Conservation (phyloP, 352 stramenopile species). For the Pythium sukuiense region DNA sequence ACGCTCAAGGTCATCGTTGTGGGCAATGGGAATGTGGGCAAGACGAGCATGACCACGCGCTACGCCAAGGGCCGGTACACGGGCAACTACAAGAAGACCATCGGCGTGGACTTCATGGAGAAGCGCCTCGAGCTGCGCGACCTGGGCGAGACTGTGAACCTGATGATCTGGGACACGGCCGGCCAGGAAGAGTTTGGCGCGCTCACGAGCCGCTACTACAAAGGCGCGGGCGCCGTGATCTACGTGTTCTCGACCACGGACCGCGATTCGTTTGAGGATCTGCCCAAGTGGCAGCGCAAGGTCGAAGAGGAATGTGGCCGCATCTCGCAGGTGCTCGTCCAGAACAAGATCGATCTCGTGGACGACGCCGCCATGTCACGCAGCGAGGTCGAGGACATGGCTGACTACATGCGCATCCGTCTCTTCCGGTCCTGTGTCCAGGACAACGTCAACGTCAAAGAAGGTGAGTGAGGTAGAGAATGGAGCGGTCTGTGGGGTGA, state of each 20-base stretch:
- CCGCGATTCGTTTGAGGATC: slow-evolving; percentile 66
- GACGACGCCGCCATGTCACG: slow-evolving; percentile 61
- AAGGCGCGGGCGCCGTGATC: slow-evolving; percentile 64
- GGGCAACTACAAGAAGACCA: slow-evolving; percentile 84
- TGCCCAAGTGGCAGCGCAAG: slow-evolving; percentile 72
- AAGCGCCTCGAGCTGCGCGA: slow-evolving; percentile 69
- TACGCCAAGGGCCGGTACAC: slow-evolving; percentile 82
- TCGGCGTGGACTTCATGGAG: slow-evolving; percentile 86
- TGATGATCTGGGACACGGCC: slow-evolving; percentile 85
- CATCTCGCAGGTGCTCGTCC: slow-evolving; percentile 67
- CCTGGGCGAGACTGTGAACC: slow-evolving; percentile 58
- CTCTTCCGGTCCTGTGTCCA: slow-evolving; percentile 69
- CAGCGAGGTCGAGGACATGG: slow-evolving; percentile 64
- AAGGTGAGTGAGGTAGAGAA: slow-evolving; percentile 33
- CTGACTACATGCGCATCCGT: slow-evolving; percentile 51
- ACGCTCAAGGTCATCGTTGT: slow-evolving; percentile 84
- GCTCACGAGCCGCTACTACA: slow-evolving; percentile 82
- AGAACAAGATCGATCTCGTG: slow-evolving; percentile 77
- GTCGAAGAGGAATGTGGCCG: slow-evolving; percentile 66
- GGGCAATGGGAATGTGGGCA: slow-evolving; percentile 83
- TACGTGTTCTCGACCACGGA: slow-evolving; percentile 80
- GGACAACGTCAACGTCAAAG: slow-evolving; percentile 72
- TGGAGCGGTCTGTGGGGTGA: neutral
- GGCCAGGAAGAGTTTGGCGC: slow-evolving; percentile 81
- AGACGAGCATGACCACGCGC: slow-evolving; percentile 79